Conservation (phyloP, 2,329 filamentous ascomycete genomes). For the Fusarium papillatum region DNA sequence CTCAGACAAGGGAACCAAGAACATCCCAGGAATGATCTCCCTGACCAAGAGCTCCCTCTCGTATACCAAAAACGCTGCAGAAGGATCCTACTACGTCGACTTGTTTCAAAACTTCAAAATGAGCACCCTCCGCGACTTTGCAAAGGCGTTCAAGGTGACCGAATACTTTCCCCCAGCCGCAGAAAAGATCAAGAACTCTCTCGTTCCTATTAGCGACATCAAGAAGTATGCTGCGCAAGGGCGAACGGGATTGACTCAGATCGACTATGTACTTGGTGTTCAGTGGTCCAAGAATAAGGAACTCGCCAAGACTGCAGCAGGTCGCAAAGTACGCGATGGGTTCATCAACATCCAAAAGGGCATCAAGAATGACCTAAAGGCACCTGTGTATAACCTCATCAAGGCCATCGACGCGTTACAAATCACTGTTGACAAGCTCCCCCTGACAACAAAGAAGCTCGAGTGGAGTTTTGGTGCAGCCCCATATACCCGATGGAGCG, state of each 20-base stretch:
- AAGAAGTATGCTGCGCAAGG: slow-evolving; percentile 3
- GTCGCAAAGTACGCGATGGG: slow-evolving; percentile 12
- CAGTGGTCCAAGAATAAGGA: slow-evolving; percentile 22
- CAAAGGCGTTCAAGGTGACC: slow-evolving; percentile 7
- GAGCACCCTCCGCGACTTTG: slow-evolving; percentile 1
- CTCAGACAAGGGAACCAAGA: not conserved
- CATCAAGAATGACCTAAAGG: slow-evolving; percentile 24
- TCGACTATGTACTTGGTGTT: slow-evolving; percentile 2
- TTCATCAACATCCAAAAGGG: slow-evolving; percentile 21
- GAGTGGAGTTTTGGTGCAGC: slow-evolving; percentile 8
- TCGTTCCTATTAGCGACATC: not conserved
- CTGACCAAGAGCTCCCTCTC: not conserved
- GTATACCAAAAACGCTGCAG: not conserved
- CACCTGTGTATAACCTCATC: slow-evolving; percentile 19
- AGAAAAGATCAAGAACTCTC: slow-evolving; percentile 10
- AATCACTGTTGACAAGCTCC: slow-evolving; percentile 12
- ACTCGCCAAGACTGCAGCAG: slow-evolving; percentile 5
- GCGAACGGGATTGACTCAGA: not conserved
- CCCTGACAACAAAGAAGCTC: slow-evolving; percentile 18
- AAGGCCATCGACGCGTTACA: slow-evolving; percentile 24
- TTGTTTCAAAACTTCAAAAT: slow-evolving; percentile 4
- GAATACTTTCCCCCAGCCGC: slow-evolving; percentile 5
- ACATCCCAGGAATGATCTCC: not conserved
- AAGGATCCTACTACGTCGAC: slow-evolving; percentile 7
- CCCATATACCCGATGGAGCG: slow-evolving; percentile 14